Evolutionary conservation across 192 early-diverging fungal genomes (phyloP).

Genomic region (Cladochytrium replicatum): DNA sequence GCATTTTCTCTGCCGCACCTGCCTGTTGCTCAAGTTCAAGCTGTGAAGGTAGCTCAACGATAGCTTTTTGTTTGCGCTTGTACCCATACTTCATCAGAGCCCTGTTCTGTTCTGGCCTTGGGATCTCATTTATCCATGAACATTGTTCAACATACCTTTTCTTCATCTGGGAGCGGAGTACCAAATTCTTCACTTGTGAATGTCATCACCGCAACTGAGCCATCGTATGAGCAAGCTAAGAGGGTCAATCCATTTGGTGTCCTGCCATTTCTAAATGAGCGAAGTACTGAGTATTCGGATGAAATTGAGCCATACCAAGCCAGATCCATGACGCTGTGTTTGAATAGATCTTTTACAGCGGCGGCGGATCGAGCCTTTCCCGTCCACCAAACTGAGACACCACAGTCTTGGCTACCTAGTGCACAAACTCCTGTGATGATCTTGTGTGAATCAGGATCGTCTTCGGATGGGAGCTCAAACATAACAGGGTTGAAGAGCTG

Average conservation of each 20-base stretch:
- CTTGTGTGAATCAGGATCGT: slow-evolving; percentile 7
- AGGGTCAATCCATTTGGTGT: slow-evolving; percentile 62
- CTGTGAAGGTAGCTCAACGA: slow-evolving; percentile 21
- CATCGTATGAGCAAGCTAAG: slow-evolving; percentile 86
- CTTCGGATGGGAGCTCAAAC: slow-evolving; percentile 39
- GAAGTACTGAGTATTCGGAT: neutral
- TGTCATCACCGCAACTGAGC: slow-evolving; percentile 64
- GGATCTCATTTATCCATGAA: slow-evolving; percentile 2
- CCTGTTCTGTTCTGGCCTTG: slow-evolving; percentile 10
- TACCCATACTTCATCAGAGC: slow-evolving; percentile 26
- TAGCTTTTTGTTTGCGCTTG: slow-evolving; percentile 20
- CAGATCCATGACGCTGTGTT: slow-evolving; percentile 77
- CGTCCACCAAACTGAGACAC: slow-evolving; percentile 83
- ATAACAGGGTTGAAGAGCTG: slow-evolving; percentile 70
- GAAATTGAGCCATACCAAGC: slow-evolving; percentile 52
- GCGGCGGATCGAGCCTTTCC: slow-evolving; percentile 59
- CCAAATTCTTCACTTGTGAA: slow-evolving; percentile 65
- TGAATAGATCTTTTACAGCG: slow-evolving; percentile 62
- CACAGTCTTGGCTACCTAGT: slow-evolving; percentile 80
- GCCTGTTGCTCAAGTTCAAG: slow-evolving; percentile 25
- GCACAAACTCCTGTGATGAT: slow-evolving; percentile 52
- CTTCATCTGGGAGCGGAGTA: slow-evolving; percentile 44
- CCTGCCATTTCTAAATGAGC: slow-evolving; percentile 29
- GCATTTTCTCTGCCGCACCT: neutral
- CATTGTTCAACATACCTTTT: slow-evolving; percentile 42